Base-by-base conservation (phyloP, 1,284 basidiomycete species). In the Marasmius sp. region DNA sequence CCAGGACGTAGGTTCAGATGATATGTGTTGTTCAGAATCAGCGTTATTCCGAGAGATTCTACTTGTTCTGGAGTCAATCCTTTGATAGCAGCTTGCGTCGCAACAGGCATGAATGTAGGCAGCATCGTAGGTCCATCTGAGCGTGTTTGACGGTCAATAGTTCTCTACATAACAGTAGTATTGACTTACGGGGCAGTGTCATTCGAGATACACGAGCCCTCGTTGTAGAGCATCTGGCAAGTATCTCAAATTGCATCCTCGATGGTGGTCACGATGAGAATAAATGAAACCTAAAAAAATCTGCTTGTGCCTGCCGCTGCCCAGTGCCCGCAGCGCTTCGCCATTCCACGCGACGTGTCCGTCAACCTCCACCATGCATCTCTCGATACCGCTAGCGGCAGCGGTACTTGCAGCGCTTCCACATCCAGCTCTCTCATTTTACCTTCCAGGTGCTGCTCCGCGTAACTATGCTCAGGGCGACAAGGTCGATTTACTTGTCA, bases 21-120 rank as follows among this genome's bases (percentile, higher is more conserved):
- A 69, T 94, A 95, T 0, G 93, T 92, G 71, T 94, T 94, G 71
- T 94, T 94, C 49, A 94, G 78, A 39, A 93, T 89, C 56, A 94
- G 79, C 1, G 88, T 89, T 36, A 93, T 80, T 1, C 92, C 93
- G 1, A 94, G 79, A 1, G 87, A 80, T 70, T 93, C 91, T 50
- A 93, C 85, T 73, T 95, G 93, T 59, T 92, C 87, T n/a, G 91
- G 76, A 2, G 92, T 93, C 12, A 95, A 76, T 3, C 92, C 92
- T 72, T 94, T 94, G 70, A 94, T 92, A 1, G 92, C 90, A 27
- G 88, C 92, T 72, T 94, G 93, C 4, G 92, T 94, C 3, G 92
- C 93, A 6, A 94, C 93, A 12, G 93, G 93, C 93, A 94, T 94
- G 70, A 95, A 94, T 0, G 93, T 93, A 0, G 93, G 93, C 10